Percentiles rank a stretch among this genome's conserved stretches.
These are phyloP conservation scores for Apiotrichum akiyoshidainum DNA, from an alignment of 1,284 basidiomycete genomes.

Conservation along the genomic window DNA sequence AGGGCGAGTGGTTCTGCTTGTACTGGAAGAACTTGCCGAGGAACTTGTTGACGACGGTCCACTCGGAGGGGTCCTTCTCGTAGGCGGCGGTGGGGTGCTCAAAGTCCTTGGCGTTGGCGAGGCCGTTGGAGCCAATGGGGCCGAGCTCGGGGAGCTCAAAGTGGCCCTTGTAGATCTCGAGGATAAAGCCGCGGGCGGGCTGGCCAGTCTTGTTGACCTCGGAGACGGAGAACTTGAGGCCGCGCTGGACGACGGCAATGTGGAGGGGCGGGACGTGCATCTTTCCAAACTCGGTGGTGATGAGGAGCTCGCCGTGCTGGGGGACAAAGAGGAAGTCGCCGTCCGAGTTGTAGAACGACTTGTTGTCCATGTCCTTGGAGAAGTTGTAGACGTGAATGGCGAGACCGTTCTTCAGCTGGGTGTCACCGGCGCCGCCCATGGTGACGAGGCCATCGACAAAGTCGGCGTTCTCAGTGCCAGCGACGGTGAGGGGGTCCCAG, in stretches of 20 bases:
- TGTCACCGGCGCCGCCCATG: constrained; percentile 63
- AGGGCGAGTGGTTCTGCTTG: constrained; percentile 50
- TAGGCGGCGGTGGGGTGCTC: constrained; percentile 62
- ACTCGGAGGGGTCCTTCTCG: constrained; percentile 54
- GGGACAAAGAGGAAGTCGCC: constrained; percentile 68
- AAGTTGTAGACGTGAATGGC: constrained; percentile 64
- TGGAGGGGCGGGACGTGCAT: constrained; percentile 65
- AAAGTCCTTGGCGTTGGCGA: constrained; percentile 64
- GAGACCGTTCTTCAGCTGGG: constrained; percentile 60
- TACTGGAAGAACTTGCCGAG: constrained; percentile 42
- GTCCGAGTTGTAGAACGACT: constrained; percentile 65
- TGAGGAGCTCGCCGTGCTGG: constrained; percentile 62
- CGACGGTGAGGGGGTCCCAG: constrained; percentile 59
- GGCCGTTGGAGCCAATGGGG: constrained; percentile 62
- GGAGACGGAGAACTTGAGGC: constrained; percentile 62
- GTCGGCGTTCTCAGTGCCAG: constrained; percentile 52
- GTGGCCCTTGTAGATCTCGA: constrained; percentile 63
- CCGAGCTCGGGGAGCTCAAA: constrained; percentile 66
- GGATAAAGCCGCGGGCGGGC: constrained; percentile 52
- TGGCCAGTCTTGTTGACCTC: constrained; percentile 7
- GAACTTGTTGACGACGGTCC: constrained; percentile 50
- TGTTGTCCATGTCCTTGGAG: constrained; percentile 62
- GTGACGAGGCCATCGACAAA: constrained; percentile 65
- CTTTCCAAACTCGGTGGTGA: constrained; percentile 68
- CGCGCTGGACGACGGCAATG: constrained; percentile 62